Base-by-base conservation (phyloP, 1,284 basidiomycete genomes). In the Bondarzewia mesenterica region DNA sequence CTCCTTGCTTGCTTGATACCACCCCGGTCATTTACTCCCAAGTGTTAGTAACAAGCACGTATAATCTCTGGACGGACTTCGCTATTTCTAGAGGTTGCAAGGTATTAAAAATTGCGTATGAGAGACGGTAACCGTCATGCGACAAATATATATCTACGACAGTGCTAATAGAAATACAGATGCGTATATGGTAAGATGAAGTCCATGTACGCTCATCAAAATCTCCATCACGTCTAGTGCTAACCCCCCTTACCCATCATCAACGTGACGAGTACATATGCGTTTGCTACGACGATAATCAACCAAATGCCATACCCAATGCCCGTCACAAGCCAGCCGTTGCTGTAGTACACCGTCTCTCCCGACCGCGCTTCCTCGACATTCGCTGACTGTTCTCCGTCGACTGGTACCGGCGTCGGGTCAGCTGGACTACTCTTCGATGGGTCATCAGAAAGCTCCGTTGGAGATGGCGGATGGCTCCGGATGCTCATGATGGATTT, bases 271-370 rank as follows among this genome's bases (percentile, higher is more conserved):
- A 86, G 63, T 4, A 78, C 82, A 54, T 85, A 87, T 20, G 74
- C 63, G 58, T 92, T 90, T 29, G 89, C 89, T n/a, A 76, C 63
- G 15, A 85, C 65, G 14, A 91, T 69, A 4, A 88, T 54, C 7
- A 77, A 54, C 70, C 82, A 89, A 38, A 89, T 75, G 10, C 69
- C 21, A 54, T 70, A 78, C 3, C 84, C 87, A n/a, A 86, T 47
- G 3, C 54, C 54, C 23, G 70, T 78, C 38, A 75, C 65, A 49
- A 82, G 56, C 66, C 70, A 74, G 14, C 78, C 75, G 50, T 75
- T 86, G 54, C 77, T 80, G 54, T 77, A 91, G 59, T 83, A 74
- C 25, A 82, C 69, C 40, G 58, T 65, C 49, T 74, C 52, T 49
- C 52, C 45, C 42, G 40, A 47, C 35, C 27, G 29, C 20, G 36